A percentile compares a stretch with the other conserved stretches of the same genome.
These are phyloP conservation scores for Clarireedia monteithiana DNA, from an alignment of 2,329 filamentous ascomycete species.

Conservation along the genomic window DNA sequence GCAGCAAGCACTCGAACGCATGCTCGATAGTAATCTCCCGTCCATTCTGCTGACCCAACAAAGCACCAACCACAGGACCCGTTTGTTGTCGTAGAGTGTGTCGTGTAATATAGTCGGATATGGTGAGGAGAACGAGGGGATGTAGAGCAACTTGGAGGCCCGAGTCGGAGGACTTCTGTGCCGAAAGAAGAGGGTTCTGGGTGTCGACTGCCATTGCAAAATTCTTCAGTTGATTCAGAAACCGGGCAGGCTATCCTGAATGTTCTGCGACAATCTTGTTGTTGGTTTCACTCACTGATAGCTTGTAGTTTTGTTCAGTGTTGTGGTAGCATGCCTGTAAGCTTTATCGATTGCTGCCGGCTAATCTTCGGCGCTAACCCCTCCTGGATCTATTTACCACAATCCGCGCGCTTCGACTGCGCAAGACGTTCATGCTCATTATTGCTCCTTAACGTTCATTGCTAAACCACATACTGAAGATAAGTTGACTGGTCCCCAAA, in stretches of 20 bases:
- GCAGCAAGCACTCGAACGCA: conserved; percentile 71
- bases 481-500: no score
- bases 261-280: not conserved
- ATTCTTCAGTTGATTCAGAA: not conserved
- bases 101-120: conserved; percentile 93
- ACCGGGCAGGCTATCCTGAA: not conserved
- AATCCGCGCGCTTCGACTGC: no score
- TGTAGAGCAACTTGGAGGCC: conserved; percentile 78
- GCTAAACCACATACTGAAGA: no score
- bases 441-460: no score
- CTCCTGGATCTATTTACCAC: no score
- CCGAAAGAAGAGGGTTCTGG: conserved; percentile 54
- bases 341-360: not conserved
- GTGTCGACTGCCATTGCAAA: conserved; percentile 39
- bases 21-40: conserved; percentile 87
- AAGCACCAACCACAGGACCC: conserved; percentile 73
- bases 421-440: no score
- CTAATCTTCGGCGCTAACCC: not conserved
- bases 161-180: conserved; percentile 53
- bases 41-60: conserved; percentile 89
- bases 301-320: not conserved
- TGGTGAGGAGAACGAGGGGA: conserved; percentile 88
- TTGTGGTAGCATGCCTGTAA: not conserved
- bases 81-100: conserved; percentile 70
- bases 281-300: not conserved